Evolutionary conservation across 305 asterid genomes (phyloP).

Genomic region (Fraxinus baroniana): DNA sequence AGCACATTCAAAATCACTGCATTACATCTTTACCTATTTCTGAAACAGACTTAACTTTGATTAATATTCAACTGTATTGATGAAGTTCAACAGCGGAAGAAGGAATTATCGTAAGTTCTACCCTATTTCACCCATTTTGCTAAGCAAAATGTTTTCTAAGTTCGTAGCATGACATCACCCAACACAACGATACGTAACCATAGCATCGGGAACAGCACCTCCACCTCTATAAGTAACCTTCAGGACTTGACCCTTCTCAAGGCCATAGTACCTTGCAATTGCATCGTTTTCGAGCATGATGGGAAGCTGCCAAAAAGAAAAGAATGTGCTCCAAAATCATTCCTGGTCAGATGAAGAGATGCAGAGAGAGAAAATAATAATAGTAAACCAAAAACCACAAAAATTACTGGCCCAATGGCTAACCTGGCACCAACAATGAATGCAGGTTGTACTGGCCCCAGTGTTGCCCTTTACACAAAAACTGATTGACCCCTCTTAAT

Average conservation of each 20-base stretch:
- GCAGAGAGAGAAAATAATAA: background rate
- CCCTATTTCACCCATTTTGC: background rate
- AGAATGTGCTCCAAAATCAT: background rate
- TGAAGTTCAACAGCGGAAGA: too few species aligned
- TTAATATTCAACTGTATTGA: background rate
- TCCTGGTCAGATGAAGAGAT: background rate
- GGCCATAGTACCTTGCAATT: slow-evolving; percentile 6
- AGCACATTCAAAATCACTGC: background rate
- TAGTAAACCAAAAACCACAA: background rate
- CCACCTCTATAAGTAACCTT: slow-evolving; percentile 32
- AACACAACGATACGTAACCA: slow-evolving; percentile 37
- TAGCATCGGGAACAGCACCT: slow-evolving; percentile 15
- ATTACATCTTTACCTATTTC: too few species aligned
- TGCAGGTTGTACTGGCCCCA: too few species aligned
- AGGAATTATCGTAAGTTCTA: background rate
- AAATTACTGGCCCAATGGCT: too few species aligned
- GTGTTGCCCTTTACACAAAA: too few species aligned
- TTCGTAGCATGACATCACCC: slow-evolving; percentile 23
- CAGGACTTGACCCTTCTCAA: slow-evolving; percentile 30
- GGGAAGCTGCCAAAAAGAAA: slow-evolving; percentile 11
- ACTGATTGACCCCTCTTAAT: background rate
- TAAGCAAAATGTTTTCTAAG: background rate
- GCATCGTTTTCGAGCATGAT: too few species aligned
- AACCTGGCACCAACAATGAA: too few species aligned
- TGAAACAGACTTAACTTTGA: background rate